Evolutionary conservation across 2,329 filamentous ascomycete genomes (phyloP).

Genomic region (Herpotrichia juniperi): DNA sequence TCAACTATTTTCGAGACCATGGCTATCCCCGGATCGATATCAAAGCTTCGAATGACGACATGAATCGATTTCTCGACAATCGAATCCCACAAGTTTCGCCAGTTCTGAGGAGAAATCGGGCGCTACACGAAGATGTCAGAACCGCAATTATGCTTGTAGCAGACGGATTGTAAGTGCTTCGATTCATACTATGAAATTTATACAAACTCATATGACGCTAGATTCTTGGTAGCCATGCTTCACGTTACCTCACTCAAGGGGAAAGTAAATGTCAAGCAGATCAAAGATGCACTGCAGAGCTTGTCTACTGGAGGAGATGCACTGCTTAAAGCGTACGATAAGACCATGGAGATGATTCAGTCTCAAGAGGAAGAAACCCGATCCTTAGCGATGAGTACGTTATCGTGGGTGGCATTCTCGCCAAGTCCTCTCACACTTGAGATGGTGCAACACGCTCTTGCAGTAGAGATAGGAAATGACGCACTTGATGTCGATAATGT

Average conservation of each 20-base stretch:
- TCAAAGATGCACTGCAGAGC: constrained; percentile 7
- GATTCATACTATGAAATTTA: neutral
- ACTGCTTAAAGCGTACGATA: neutral
- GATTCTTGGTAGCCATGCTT: constrained; percentile 16
- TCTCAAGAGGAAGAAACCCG: neutral
- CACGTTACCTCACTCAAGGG: constrained; percentile 6
- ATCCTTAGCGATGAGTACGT: neutral
- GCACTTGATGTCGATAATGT: neutral
- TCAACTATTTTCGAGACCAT: neutral
- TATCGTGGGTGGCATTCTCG: neutral
- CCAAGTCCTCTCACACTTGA: neutral
- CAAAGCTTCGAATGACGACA: constrained; percentile 1
- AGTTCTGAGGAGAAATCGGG: neutral
- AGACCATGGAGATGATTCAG: neutral
- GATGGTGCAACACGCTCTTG: neutral
- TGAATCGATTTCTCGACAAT: neutral
- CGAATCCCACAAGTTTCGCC: neutral
- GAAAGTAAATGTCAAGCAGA: neutral
- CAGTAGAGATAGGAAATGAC: neutral
- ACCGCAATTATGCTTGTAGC: constrained; percentile 18
- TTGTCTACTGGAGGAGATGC: constrained; percentile 4
- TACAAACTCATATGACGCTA: neutral
- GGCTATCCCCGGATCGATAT: neutral
- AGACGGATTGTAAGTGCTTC: constrained; percentile 28
- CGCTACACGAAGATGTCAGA: constrained; percentile 12